phyloP scores from a whole-genome alignment of 31 red algal species.

The Porphyra umbilicalis region DNA sequence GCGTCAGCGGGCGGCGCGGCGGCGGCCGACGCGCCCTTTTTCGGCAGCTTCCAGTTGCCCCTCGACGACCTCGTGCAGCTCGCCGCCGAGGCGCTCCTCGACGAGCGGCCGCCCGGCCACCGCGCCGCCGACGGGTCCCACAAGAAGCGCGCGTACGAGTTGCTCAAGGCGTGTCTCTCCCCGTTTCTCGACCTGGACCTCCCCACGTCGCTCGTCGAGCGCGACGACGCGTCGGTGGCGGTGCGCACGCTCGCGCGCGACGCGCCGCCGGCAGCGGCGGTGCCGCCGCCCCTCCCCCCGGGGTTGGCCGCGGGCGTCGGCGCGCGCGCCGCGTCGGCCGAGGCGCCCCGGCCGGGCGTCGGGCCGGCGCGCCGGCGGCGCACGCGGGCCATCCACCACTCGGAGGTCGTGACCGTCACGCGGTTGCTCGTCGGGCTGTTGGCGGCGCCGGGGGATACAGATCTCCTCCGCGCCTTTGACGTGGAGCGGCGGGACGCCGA shows the following conservation, averaged over 20 bases:
- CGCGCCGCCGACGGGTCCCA: neutral
- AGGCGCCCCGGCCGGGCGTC: neutral
- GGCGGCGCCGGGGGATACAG: neutral
- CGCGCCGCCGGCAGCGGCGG: neutral
- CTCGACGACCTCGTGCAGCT: conserved; percentile 28
- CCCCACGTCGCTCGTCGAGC: neutral
- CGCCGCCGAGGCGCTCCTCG: conserved; percentile 20
- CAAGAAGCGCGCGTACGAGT: conserved; percentile 33
- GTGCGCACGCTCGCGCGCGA: neutral
- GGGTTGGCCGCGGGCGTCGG: no score
- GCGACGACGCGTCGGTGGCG: neutral
- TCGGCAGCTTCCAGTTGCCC: conserved; percentile 80
- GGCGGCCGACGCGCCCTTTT: conserved; percentile 28
- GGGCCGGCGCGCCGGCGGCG: neutral
- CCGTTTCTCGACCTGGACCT: conserved; percentile 26
- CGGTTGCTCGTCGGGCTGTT: conserved; percentile 3
- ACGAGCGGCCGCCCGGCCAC: neutral
- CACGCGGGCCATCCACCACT: neutral
- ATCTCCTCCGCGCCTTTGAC: neutral
- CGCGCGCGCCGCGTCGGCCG: neutral
- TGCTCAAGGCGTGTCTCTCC: conserved; percentile 32
- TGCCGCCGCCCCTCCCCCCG: neutral
- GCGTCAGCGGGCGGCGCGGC: neutral
- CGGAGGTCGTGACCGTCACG: neutral
- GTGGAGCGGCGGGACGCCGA: neutral